A percentile compares a stretch with the other conserved stretches of the same genome.
Conservation (phyloP, 495 filamentous ascomycete species). For the Aspergillus nanangensis region DNA sequence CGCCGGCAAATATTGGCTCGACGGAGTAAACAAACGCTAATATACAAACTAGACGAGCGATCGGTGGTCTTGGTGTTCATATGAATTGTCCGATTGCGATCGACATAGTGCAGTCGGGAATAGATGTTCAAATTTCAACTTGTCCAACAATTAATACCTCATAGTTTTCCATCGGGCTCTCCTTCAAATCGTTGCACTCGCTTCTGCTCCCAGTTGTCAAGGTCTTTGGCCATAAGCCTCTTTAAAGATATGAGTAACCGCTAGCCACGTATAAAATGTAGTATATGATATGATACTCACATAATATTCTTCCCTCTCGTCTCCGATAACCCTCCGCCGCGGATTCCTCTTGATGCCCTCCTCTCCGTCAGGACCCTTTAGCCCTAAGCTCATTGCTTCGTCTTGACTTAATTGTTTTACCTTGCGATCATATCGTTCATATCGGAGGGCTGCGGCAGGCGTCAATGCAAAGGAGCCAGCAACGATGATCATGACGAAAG, state of each 20-base stretch:
- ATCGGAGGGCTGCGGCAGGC: conserved; percentile 86
- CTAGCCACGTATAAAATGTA: not conserved
- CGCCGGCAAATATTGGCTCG: no score
- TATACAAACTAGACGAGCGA: no score
- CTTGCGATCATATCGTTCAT: conserved; percentile 87
- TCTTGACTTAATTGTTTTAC: conserved; percentile 76
- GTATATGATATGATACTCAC: conserved; percentile 47
- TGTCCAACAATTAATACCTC: conserved; percentile 20
- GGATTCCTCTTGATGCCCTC: conserved; percentile 45
- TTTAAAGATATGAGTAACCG: conserved; percentile 26
- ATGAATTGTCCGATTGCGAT: no score
- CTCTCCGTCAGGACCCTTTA: conserved; percentile 47
- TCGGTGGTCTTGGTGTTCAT: no score
- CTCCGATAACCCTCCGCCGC: conserved; percentile 44
- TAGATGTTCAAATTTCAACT: no score
- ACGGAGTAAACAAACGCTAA: no score
- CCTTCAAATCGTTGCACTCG: conserved; percentile 82
- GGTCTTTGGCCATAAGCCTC: conserved; percentile 84
- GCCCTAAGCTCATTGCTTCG: conserved; percentile 68
- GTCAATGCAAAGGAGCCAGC: conserved; percentile 92
- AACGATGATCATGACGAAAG: conserved; percentile 89
- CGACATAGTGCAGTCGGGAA: no score
- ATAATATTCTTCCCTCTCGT: conserved; percentile 88
- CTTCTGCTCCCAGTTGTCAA: conserved; percentile 96
- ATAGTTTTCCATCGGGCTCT: conserved; percentile 82